Percentiles rank a stretch among this genome's conserved stretches.
Evolutionary conservation across 306 rosid species (phyloP).

Genomic region (Rosa rugosa): DNA sequence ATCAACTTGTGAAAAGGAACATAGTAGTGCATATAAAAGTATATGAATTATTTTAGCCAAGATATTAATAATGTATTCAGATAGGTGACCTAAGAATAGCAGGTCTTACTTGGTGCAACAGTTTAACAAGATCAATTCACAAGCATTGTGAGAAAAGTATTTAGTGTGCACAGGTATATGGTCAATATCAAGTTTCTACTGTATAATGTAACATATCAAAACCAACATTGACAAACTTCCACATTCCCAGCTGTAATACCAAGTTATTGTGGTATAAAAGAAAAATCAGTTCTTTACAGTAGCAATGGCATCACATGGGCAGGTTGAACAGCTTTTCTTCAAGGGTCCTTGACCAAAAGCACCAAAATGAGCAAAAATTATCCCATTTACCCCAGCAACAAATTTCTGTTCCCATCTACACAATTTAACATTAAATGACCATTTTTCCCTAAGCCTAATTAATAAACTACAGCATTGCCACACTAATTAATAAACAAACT

Average conservation of each 20-base stretch:
- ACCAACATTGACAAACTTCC: background rate
- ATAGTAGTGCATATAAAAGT: background rate
- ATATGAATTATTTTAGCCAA: background rate
- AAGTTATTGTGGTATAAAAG: background rate
- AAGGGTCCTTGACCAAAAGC: background rate
- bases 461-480: no score
- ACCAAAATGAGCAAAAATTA: no score
- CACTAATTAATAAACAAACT: no score
- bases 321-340: background rate
- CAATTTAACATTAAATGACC: no score
- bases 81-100: background rate
- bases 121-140: background rate
- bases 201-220: background rate
- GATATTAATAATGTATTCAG: background rate
- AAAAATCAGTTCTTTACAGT: background rate
- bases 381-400: no score
- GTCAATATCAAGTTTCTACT: background rate
- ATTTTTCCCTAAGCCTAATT: no score
- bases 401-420: no score
- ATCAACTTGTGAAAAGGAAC: constrained; percentile 17
- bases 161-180: background rate
- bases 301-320: background rate
- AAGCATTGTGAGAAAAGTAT: background rate
- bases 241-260: background rate
- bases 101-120: background rate